A percentile compares a stretch with the other conserved stretches of the same genome.
Evolutionary conservation across 129 eudicot species (phyloP).

Genomic region (sunflower (Helianthus annuus)): HanXRQr2.0-SUNRISE NC_035436.2:21274411-21274910

Average conservation of each 20-base stretch:
- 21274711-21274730: slow-evolving; percentile 6
- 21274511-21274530: neutral
- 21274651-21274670: slow-evolving; percentile 22
- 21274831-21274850: slow-evolving; percentile 25
- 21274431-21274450: neutral
- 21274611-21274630: slow-evolving; percentile 37
- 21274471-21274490: slow-evolving; percentile 14
- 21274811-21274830: slow-evolving; percentile 35
- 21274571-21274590: slow-evolving; percentile 66
- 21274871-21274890: slow-evolving; percentile 39
- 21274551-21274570: slow-evolving; percentile 72
- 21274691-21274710: slow-evolving; percentile 42
- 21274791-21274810: slow-evolving; percentile 39
- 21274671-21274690: slow-evolving; percentile 79
- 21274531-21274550: neutral
- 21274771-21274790: slow-evolving; percentile 63
- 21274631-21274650: slow-evolving; percentile 19
- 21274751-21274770: slow-evolving; percentile 67
- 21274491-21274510: neutral
- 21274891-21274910: slow-evolving; percentile 83
- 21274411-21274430: no score
- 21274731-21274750: slow-evolving; percentile 9
- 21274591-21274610: slow-evolving; percentile 75
- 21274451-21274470: neutral
- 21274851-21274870: slow-evolving; percentile 29